Base-by-base conservation (phyloP, 2,329 filamentous ascomycete species). In the Cordyceps cicadae region DNA sequence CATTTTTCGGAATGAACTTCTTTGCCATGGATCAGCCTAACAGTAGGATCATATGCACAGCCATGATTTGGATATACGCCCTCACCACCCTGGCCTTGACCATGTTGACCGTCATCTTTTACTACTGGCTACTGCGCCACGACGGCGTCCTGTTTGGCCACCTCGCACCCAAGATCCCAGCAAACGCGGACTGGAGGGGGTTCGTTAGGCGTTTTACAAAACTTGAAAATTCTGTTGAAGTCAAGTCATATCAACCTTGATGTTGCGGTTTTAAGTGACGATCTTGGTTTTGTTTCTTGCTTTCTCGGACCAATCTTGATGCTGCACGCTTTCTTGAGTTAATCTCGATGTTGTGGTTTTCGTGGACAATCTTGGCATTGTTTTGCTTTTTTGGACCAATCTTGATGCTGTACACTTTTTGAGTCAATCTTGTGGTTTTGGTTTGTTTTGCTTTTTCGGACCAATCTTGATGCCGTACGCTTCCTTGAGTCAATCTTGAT, bases 1-100 rank as follows among this genome's bases (percentile, higher is more conserved):
- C 74, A 1, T 70, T 76, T 50, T 74, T 76, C 58, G 74, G 74
- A 2, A 76, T 75, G 74, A 75, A 75, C 64, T 72, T 76, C 55
- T 76, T 75, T 52, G 68, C 68, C 24, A 65, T 73, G 62, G 69
- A 75, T 39, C 32, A 67, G 12, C 57, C 68, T 1, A 70, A 65
- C 6, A 64, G 64, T 14, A 59, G 65, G 5, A 68, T 75, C 12
- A 62, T 72, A n/a, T 66, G 67, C 5, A 71, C 71, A 3, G 64
- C 69, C 9, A 71, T 71, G 65, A 67, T 76, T 24, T 76, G 74
- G 74, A 76, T 76, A 59, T 76, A 71, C 43, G 48, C 74, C 8
- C 62, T 72, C 3, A 65, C 66, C 29, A 66, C 74, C 0, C 63
- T 66, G 5, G 46, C 67, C 2, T 63, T 76, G 7, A 75, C 72